phyloP scores from a whole-genome alignment of 768 basidiomycete species.

The Boletus subparvulus region DNA sequence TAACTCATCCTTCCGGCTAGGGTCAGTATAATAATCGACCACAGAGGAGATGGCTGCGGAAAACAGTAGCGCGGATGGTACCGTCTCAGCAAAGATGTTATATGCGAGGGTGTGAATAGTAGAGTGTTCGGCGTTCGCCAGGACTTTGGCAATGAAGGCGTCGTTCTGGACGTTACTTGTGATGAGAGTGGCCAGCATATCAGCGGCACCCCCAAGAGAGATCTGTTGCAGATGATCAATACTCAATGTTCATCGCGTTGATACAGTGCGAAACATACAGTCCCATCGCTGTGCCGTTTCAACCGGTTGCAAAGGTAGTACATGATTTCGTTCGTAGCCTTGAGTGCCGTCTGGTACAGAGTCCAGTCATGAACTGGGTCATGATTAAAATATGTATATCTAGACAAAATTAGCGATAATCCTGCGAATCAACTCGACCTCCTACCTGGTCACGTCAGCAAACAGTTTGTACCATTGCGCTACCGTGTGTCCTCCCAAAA shows the following conservation, averaged over 20 bases:
- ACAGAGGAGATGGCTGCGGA: constrained; percentile 55
- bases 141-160: constrained; percentile 16
- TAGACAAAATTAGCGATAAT: constrained; percentile 10
- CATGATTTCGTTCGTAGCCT: constrained; percentile 28
- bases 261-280: constrained; percentile 15
- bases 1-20: constrained; percentile 31
- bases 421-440: background rate
- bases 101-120: constrained; percentile 41
- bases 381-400: constrained; percentile 39
- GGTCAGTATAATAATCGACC: constrained; percentile 58
- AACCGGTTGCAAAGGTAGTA: constrained; percentile 24
- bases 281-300: constrained; percentile 17
- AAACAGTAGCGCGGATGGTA: constrained; percentile 57
- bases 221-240: background rate
- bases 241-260: background rate
- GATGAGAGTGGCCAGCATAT: constrained; percentile 20
- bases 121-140: constrained; percentile 2
- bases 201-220: constrained; percentile 23
- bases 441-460: constrained; percentile 42
- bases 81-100: constrained; percentile 51
- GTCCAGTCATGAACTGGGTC: constrained; percentile 35
- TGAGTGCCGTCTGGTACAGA: constrained; percentile 26
- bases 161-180: constrained; percentile 26
- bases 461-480: constrained; percentile 49
- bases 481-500: constrained; percentile 42